Percentiles rank a stretch among this genome's conserved stretches.
Evolutionary conservation across 1,139 yeast species (phyloP).

Genomic region (Tardiomyces digboiensis): DNA sequence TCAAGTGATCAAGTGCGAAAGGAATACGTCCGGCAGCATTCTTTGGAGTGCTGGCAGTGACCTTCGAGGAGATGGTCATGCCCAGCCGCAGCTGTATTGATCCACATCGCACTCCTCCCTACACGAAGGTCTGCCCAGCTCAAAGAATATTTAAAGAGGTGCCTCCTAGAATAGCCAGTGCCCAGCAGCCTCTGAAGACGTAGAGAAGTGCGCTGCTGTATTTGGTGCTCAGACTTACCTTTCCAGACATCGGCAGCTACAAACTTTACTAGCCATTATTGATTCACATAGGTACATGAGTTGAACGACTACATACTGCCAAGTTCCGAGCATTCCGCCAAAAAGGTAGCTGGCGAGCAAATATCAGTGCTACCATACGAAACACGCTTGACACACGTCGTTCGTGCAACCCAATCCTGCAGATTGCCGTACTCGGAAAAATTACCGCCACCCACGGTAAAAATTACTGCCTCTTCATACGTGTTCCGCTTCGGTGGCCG

Average conservation of each 20-base stretch:
- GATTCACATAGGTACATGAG: background rate
- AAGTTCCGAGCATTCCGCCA: slow-evolving; percentile 58
- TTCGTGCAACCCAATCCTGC: slow-evolving; percentile 71
- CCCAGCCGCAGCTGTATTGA: slow-evolving; percentile 42
- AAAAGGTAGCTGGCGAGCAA: slow-evolving; percentile 65
- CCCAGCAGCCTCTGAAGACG: too few species aligned
- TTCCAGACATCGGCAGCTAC: too few species aligned
- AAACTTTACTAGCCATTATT: too few species aligned
- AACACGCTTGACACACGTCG: slow-evolving; percentile 35
- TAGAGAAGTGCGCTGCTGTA: too few species aligned
- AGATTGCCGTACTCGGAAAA: slow-evolving; percentile 89
- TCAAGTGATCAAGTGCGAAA: slow-evolving; percentile 48
- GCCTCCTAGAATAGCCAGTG: too few species aligned
- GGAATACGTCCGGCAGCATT: slow-evolving; percentile 29
- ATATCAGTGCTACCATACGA: slow-evolving; percentile 85
- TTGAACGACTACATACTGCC: slow-evolving; percentile 24
- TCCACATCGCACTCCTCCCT: too few species aligned
- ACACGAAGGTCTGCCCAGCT: too few species aligned
- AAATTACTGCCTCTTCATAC: slow-evolving; percentile 75
- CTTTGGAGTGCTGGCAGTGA: slow-evolving; percentile 70
- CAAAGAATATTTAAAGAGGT: too few species aligned
- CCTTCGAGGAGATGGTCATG: slow-evolving; percentile 73
- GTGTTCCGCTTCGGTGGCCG: slow-evolving; percentile 82
- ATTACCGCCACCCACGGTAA: slow-evolving; percentile 95
- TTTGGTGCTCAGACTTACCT: too few species aligned